Base-by-base conservation (phyloP, 139 green algal genomes). In the Micromonas commoda region DNA sequence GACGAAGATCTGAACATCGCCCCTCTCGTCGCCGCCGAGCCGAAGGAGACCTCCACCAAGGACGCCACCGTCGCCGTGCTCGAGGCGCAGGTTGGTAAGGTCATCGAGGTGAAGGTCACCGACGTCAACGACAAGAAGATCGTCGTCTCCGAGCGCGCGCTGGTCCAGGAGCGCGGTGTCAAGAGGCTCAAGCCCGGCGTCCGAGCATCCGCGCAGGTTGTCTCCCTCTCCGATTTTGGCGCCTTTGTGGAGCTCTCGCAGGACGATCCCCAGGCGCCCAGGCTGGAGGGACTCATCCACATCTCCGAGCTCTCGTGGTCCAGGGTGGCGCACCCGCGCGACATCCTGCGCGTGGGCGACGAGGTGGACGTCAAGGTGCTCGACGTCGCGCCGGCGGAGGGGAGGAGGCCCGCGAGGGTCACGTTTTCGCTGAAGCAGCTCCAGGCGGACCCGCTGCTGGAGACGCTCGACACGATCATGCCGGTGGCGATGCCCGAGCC, bases 291-390 rank as follows among this genome's bases (percentile, higher is more conserved):
- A 23, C 66, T 89, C 53, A 71, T 90, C 24, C 85, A 87, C 64
- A 78, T 89, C 52, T 82, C 69, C 0, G 88, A 91, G 80, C 64
- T 91, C 13, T 84, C 74, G 54, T 91, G 87, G 82, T 78, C 85
- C 64, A 63, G 51, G 19, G 39, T 86, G 0, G 28, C 38, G 13
- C 76, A 74, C n/a, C 81, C 81, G 24, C 77, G 82, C 35, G 66
- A 73, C 37, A 77, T 82, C 35, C 76, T 86, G 24, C 51, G 79
- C 26, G 37, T 67, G 3, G 81, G 81, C 28, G 51, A 80, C 32
- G 16, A 57, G 0, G 73, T 86, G 2, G 38, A 28, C 6, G 82
- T 80, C 54, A 84, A 82, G 51, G 72, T 78, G 51, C 61, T 75
- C 20, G 68, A 75, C 20, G 66, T 73, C 31, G 29, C n/a, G 23